These are phyloP conservation scores for Ustilago hordei DNA, from an alignment of 1,284 basidiomycete species.

Conservation along the genomic window DNA sequence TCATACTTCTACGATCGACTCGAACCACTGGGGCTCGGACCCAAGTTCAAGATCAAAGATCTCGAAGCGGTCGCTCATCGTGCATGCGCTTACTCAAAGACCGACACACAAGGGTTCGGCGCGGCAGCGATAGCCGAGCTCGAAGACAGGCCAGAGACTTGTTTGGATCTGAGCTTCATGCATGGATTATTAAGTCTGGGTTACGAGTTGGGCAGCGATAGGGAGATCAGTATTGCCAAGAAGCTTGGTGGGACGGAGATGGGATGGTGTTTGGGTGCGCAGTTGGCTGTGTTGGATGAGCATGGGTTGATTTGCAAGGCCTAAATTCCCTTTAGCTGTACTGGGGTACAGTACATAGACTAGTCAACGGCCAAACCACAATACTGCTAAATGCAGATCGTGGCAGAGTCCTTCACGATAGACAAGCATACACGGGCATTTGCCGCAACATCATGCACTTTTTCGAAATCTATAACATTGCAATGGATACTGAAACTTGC, in stretches of 20 bases:
- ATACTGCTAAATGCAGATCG: neutral
- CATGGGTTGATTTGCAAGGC: conserved; percentile 59
- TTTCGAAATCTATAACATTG: conserved; percentile 10
- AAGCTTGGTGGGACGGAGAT: conserved; percentile 90
- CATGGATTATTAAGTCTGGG: conserved; percentile 82
- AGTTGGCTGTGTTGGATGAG: conserved; percentile 61
- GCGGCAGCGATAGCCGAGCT: conserved; percentile 78
- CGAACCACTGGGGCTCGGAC: conserved; percentile 77
- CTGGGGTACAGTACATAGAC: neutral
- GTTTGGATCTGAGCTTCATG: conserved; percentile 96
- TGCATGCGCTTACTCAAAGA: conserved; percentile 54
- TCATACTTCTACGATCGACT: conserved; percentile 99
- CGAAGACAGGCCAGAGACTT: conserved; percentile 87
- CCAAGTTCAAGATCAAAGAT: conserved; percentile 60
- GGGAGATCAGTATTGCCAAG: conserved; percentile 75
- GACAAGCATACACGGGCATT: conserved; percentile 4
- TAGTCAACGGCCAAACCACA: no score
- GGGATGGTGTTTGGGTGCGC: conserved; percentile 90
- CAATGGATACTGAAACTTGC: neutral
- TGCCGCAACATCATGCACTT: neutral
- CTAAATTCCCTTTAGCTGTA: neutral
- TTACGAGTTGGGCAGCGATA: conserved; percentile 73
- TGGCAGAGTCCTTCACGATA: neutral
- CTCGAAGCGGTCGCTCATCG: conserved; percentile 57
- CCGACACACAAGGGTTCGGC: conserved; percentile 60